Conservation (phyloP, 164 flowering plant genomes). For the Echeveria elegans region DNA sequence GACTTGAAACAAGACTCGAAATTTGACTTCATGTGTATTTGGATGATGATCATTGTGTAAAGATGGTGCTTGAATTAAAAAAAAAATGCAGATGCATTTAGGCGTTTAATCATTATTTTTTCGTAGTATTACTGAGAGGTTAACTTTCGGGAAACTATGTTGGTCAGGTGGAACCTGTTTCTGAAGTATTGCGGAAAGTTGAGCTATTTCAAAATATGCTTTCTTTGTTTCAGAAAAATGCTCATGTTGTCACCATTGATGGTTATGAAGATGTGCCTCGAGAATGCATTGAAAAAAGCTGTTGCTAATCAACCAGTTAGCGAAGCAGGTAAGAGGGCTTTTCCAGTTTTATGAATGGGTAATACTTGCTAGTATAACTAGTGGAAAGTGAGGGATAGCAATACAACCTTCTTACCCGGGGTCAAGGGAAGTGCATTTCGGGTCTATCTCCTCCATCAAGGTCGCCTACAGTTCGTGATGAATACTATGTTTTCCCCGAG, state of each 20-base stretch:
- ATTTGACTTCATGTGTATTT: too few species aligned
- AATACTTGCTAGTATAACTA: conserved; percentile 33
- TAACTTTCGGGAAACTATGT: too few species aligned
- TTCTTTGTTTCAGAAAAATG: conserved; percentile 16
- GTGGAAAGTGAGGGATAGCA: conserved; percentile 66
- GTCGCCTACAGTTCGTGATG: neutral
- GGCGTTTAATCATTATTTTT: too few species aligned
- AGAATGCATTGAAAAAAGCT: conserved; percentile 20
- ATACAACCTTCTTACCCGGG: conserved; percentile 82
- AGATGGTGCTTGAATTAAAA: too few species aligned
- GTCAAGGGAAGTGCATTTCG: conserved; percentile 25
- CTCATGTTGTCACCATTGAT: conserved; percentile 17
- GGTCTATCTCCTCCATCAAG: neutral
- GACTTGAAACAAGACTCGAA: too few species aligned
- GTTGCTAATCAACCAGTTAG: conserved; percentile 14
- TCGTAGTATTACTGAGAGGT: too few species aligned
- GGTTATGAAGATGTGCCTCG: conserved; percentile 24
- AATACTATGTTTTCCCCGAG: neutral
- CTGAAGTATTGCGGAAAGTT: too few species aligned
- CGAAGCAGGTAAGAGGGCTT: conserved; percentile 23
- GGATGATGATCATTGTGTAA: too few species aligned
- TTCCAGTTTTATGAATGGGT: conserved; percentile 2
- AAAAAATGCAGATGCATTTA: too few species aligned
- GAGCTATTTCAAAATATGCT: neutral
- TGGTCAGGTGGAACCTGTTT: too few species aligned